Percentiles rank a stretch among this genome's conserved stretches.
phyloP scores from a whole-genome alignment of 192 early-diverging fungal species.

The Coemansia pectinata region DNA sequence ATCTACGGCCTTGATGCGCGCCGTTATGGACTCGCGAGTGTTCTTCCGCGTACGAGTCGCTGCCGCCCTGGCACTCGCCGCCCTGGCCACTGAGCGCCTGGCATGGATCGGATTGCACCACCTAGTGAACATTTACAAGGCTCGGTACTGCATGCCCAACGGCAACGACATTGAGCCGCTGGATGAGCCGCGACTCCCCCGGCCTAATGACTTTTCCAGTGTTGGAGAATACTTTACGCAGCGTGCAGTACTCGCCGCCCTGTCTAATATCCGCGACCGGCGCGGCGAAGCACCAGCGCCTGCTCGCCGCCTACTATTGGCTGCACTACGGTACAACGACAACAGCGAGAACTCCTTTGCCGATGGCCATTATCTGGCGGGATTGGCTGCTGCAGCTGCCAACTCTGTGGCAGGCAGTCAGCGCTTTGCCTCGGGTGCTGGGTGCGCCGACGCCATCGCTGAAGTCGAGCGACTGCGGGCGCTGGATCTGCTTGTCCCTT shows the following conservation, averaged over 20 bases:
- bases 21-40: slow-evolving; percentile 73
- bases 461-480: slow-evolving; percentile 82
- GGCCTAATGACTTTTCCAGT: slow-evolving; percentile 86
- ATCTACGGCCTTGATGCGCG: slow-evolving; percentile 72
- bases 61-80: slow-evolving; percentile 70
- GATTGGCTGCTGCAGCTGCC: slow-evolving; percentile 71
- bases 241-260: slow-evolving; percentile 74
- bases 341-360: slow-evolving; percentile 87
- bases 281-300: slow-evolving; percentile 63
- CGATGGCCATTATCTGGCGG: slow-evolving; percentile 76
- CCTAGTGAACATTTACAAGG: slow-evolving; percentile 71
- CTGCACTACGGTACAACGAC: slow-evolving; percentile 88
- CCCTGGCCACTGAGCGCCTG: slow-evolving; percentile 58
- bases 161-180: slow-evolving; percentile 17
- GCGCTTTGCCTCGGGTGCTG: slow-evolving; percentile 16
- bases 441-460: slow-evolving; percentile 21
- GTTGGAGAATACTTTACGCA: slow-evolving; percentile 90
- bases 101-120: slow-evolving; percentile 72
- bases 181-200: slow-evolving; percentile 59
- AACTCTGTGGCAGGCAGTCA: slow-evolving; percentile 59
- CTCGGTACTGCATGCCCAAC: slow-evolving; percentile 67
- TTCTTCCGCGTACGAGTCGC: slow-evolving; percentile 89
- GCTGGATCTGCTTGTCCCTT: slow-evolving; percentile 79
- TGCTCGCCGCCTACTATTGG: slow-evolving; percentile 68
- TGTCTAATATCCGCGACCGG: slow-evolving; percentile 68